These are phyloP conservation scores for Obelidium mucronatum DNA, from an alignment of 192 early-diverging fungal genomes.

Conservation along the genomic window DNA sequence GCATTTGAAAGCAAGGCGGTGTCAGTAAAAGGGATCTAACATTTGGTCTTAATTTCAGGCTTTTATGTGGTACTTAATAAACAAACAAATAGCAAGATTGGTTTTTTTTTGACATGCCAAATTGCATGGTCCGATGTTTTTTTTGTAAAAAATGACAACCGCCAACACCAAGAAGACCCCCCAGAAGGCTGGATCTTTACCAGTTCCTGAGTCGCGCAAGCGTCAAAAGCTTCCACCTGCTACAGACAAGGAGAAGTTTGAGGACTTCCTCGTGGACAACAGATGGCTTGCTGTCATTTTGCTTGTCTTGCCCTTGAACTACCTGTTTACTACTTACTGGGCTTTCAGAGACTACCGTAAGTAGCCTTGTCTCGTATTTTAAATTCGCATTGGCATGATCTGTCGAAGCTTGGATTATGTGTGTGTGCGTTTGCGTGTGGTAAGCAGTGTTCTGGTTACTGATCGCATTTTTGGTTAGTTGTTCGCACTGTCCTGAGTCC, in stretches of 20 bases:
- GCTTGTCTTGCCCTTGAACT: constrained; percentile 45
- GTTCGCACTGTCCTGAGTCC: constrained; percentile 38
- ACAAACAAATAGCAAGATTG: background rate
- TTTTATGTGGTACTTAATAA: constrained; percentile 6
- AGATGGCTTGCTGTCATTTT: constrained; percentile 41
- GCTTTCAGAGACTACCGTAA: constrained; percentile 34
- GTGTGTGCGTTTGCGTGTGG: background rate
- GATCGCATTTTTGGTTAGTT: background rate
- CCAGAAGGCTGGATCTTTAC: background rate
- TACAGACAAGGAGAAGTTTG: constrained; percentile 26
- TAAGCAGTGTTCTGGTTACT: background rate
- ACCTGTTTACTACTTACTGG: constrained; percentile 44
- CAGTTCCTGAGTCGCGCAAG: constrained; percentile 29
- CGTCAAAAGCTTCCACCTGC: constrained; percentile 25
- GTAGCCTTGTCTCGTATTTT: background rate
- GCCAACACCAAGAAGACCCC: background rate
- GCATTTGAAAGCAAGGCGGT: constrained; percentile 31
- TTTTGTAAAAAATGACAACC: background rate
- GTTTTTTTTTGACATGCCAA: constrained; percentile 11
- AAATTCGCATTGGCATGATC: background rate
- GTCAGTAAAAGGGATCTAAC: constrained; percentile 21
- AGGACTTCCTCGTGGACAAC: constrained; percentile 40
- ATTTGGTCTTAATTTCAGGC: too few species aligned
- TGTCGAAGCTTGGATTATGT: background rate
- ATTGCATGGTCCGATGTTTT: too few species aligned